Evolutionary conservation across 75 land plant species (phyloP), one percentile per base, ranked within the genome.

Genomic region (Chamaecyparis obtusa): DNA sequence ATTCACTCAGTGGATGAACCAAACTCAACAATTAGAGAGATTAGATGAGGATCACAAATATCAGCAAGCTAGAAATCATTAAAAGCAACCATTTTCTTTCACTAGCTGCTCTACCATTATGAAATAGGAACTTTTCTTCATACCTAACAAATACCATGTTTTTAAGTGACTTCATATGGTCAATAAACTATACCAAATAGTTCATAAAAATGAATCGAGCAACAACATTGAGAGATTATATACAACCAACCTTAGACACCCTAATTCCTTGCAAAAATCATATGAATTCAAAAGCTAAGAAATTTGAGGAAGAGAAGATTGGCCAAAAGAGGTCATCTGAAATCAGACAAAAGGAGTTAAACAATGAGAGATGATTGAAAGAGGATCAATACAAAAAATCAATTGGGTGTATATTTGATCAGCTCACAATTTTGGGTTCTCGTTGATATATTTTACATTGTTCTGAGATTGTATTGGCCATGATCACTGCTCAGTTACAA

Each of bases 1-100:
- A 84, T 84, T 16, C 55, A 74, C 82, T 92, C 83, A 14, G 91
- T 49, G 85, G 94, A 81, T 3, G 87, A 87, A 75, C 90, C 89
- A 0, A 92, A 39, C 77, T 89, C 89, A 86, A 89, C 43, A 19
- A 10, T 39, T 41, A 9, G 44, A 6, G 39, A 19, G 27, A n/a
- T n/a, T 78, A 78, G 7, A 78, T 21, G 81, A 78, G 81, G 43
- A 78, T 41, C 44, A 78, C 27, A 24, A 24, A 78, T 78, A 78
- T 43, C 21, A 78, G n/a, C 7, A 15, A 78, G n/a, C 46, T 78
- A 78, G 81, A 41, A 78, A 78, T 41, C 81, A 78, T 78, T 7
- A 46, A 46, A 78, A 41, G 11, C 27, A 78, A 10, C n/a, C n/a
- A n/a, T n/a, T n/a, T n/a, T n/a, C n/a, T n/a, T n/a, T 44, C 81